These are phyloP conservation scores for Chaetothyriales sp. DNA, from an alignment of 2,329 filamentous ascomycete species.

Conservation along the genomic window DNA sequence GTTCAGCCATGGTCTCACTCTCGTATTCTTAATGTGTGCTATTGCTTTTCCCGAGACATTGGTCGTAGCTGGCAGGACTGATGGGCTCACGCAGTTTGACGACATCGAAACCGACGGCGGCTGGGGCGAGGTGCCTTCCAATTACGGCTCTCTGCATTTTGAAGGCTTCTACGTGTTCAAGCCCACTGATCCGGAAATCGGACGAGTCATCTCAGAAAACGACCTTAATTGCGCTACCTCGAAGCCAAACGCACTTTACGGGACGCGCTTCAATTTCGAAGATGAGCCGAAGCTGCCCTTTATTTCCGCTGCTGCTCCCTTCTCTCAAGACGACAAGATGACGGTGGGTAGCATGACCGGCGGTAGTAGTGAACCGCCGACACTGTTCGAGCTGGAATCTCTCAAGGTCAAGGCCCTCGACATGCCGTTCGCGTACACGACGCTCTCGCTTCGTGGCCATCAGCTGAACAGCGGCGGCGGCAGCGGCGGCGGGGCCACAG, in stretches of 20 bases:
- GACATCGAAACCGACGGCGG: slow-evolving; percentile 9
- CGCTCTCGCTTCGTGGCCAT: slow-evolving; percentile 8
- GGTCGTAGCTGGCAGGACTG: neutral
- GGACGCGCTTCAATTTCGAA: slow-evolving; percentile 10
- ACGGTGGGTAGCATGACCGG: neutral
- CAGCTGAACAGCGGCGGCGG: neutral
- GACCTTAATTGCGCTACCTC: slow-evolving; percentile 20
- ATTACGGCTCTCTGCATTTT: slow-evolving; percentile 13
- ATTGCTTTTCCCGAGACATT: neutral
- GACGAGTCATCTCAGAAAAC: slow-evolving; percentile 11
- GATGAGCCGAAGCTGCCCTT: neutral
- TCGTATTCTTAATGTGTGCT: neutral
- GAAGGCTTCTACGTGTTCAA: slow-evolving; percentile 13
- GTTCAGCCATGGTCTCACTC: neutral
- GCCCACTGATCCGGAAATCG: slow-evolving; percentile 10
- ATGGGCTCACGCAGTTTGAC: slow-evolving; percentile 8
- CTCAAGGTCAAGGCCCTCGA: slow-evolving; percentile 19
- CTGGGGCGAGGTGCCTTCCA: slow-evolving; percentile 6
- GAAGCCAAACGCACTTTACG: slow-evolving; percentile 19
- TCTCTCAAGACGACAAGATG: neutral
- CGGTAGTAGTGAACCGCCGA: neutral
- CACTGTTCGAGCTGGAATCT: slow-evolving; percentile 11
- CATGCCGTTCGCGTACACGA: slow-evolving; percentile 12
- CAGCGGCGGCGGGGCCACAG: neutral
- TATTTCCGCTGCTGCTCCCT: neutral